Evolutionary conservation across 805 yeast species (phyloP).

Genomic region (Zygotorulaspora sp.): DNA sequence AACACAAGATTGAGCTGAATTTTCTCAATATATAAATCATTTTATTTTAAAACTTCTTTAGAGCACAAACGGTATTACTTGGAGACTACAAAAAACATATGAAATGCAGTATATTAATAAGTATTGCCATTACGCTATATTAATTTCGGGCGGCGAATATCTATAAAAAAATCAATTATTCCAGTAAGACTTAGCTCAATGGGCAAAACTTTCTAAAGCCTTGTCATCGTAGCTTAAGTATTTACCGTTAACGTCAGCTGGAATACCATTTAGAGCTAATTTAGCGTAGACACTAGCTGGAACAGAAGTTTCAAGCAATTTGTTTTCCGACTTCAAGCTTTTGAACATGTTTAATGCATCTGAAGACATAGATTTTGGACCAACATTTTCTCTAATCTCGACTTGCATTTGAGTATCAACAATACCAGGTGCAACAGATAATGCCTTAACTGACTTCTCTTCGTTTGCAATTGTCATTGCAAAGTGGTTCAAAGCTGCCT

Average conservation of each 20-base stretch:
- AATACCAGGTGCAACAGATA: conserved; percentile 90
- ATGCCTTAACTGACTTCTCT: conserved; percentile 45
- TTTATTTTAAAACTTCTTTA: too few species aligned
- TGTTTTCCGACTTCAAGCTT: conserved; percentile 52
- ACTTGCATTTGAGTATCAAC: conserved; percentile 88
- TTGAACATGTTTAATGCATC: conserved; percentile 58
- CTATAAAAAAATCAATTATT: too few species aligned
- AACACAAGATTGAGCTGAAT: too few species aligned
- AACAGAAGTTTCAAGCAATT: conserved; percentile 60
- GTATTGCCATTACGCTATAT: too few species aligned
- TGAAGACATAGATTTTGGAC: conserved; percentile 55
- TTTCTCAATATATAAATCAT: too few species aligned
- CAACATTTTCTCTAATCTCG: conserved; percentile 62
- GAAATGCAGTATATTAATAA: too few species aligned
- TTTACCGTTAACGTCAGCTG: conserved; percentile 55
- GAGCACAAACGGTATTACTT: too few species aligned
- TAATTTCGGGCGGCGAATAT: too few species aligned
- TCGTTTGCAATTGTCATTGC: conserved; percentile 64
- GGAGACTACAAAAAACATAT: too few species aligned
- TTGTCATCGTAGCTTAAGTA: conserved; percentile 62
- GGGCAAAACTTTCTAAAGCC: too few species aligned
- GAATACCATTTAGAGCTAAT: conserved; percentile 58
- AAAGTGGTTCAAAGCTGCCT: conserved; percentile 84
- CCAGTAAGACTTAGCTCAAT: too few species aligned
- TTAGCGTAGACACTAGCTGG: conserved; percentile 71